Conservation (phyloP, 176 grass and related monocot genomes). For the Carex parvula region DNA sequence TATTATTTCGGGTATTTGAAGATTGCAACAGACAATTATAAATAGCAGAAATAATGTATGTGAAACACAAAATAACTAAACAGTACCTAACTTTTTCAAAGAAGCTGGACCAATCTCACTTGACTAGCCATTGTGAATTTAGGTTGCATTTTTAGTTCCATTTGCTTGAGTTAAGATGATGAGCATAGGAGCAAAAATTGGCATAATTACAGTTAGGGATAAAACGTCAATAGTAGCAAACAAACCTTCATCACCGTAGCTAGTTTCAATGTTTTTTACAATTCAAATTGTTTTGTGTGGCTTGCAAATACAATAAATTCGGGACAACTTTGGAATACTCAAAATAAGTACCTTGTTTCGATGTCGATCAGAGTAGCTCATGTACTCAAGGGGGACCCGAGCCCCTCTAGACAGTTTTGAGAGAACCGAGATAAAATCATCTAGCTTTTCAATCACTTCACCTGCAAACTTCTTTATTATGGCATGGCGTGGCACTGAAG, state of each 20-base stretch:
- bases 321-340: not conserved
- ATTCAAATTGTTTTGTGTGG: not conserved
- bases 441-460: constrained; percentile 62
- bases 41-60: not conserved
- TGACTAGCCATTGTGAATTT: not conserved
- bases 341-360: constrained; percentile 69
- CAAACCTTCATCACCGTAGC: not conserved
- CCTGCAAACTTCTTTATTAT: constrained; percentile 98
- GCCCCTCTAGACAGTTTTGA: constrained; percentile 82
- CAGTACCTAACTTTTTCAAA: not conserved
- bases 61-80: not conserved
- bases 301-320: not conserved
- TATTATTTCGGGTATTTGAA: not conserved
- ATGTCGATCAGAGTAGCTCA: constrained; percentile 85
- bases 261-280: constrained; percentile 6
- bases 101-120: not conserved
- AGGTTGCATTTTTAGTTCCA: not conserved
- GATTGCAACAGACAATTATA: not conserved
- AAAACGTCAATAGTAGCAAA: not conserved
- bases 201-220: not conserved
- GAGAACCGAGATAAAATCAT: constrained; percentile 78
- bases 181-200: not conserved
- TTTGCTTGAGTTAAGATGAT: not conserved
- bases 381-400: constrained; percentile 92
- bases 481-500: constrained; percentile 89